phyloP scores from a whole-genome alignment of 371 early-diverging fungal species.

The Syncephalastrum contaminatum region DNA sequence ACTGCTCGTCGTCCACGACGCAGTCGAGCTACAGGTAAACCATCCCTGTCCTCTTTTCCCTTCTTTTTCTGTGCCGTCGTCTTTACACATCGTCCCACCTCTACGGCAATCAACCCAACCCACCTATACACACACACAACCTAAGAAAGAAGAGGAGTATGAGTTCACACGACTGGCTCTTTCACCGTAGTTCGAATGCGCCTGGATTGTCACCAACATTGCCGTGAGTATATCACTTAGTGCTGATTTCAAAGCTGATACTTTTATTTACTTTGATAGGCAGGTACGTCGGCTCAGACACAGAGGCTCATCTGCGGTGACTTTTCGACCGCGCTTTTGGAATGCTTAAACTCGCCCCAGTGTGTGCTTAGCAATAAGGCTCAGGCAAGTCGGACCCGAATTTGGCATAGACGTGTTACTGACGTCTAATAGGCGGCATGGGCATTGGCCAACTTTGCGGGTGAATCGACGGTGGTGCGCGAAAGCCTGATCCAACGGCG shows the following conservation, averaged over 20 bases:
- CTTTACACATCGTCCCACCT: constrained; percentile 1
- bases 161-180: background rate
- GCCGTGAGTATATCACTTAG: constrained; percentile 37
- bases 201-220: constrained; percentile 64
- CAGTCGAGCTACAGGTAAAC: constrained; percentile 29
- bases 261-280: constrained; percentile 28
- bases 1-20: constrained; percentile 18
- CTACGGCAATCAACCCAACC: background rate
- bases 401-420: background rate
- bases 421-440: constrained; percentile 28
- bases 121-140: no score
- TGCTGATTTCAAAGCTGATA: background rate
- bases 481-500: constrained; percentile 29
- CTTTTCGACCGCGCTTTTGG: constrained; percentile 39
- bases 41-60: background rate
- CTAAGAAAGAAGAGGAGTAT: no score
- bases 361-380: constrained; percentile 30
- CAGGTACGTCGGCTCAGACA: constrained; percentile 55
- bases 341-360: constrained; percentile 13
- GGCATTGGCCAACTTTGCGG: constrained; percentile 53
- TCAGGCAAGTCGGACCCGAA: constrained; percentile 28
- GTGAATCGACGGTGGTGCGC: constrained; percentile 37
- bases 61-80: background rate
- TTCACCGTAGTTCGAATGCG: constrained; percentile 51
- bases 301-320: constrained; percentile 42